Base-by-base conservation (phyloP, 2,329 filamentous ascomycete genomes). In the Penicillium sp. region DNA sequence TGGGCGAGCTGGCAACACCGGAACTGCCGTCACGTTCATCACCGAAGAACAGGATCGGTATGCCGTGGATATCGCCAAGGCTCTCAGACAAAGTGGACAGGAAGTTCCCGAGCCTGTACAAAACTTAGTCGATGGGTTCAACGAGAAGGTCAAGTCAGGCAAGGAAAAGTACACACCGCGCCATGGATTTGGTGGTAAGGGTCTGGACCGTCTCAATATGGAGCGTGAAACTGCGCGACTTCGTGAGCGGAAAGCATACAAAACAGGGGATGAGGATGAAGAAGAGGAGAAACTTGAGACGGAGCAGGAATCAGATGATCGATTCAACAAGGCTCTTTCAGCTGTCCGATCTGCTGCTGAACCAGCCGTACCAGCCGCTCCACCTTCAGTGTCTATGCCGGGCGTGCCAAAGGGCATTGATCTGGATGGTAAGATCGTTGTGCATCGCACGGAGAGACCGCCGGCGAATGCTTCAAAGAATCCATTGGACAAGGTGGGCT, bases 171-270 rank as follows among this genome's bases (percentile, higher is more conserved):
- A 91, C 11, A 36, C 23, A 61, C 81, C 76, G 53, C 87, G 86
- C 23, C 91, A 89, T 57, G 94, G 94, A 2, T 99, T 99, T 67
- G 93, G 93, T 67, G 94, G 94, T 55, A 96, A 96, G 72, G 94
- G 94, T 58, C 82, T 99, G 34, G 94, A 97, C 72, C 87, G 87
- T 46, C 86, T 97, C 41, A 93, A 97, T 74, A 89, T 92, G 68
- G 91, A 96, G 67, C 90, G 93, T 70, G 92, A 96, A 71, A 88
- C 90, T 7, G 89, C 92, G 43, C 89, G 92, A 63, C 85, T 89
- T 68, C 88, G 91, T 57, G 91, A 97, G 78, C 88, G 91, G 58
- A 92, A 92, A 75, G 89, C 90, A 1, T 93, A 92, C 78, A 93
- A 94, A 77, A 91, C 90, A 8, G 93, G 92, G 21, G 92, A 96